phyloP scores from a whole-genome alignment of 129 eudicot species.

The Helianthus tuberosus region DNA sequence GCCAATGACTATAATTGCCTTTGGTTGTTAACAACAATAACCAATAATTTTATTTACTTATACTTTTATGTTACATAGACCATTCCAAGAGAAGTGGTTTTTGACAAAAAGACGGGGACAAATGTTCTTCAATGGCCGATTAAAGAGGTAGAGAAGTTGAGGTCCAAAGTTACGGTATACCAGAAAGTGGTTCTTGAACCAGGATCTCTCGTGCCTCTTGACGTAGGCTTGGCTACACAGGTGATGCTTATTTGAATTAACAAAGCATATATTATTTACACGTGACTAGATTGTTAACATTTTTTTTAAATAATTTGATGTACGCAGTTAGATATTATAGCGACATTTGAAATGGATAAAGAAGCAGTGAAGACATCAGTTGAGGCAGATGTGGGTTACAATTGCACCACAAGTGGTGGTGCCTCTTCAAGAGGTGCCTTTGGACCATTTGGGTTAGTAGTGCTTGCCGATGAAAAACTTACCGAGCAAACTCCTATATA shows the following conservation, averaged over 20 bases:
- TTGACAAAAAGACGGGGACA: conserved; percentile 67
- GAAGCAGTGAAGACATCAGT: conserved; percentile 37
- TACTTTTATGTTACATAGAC: conserved; percentile 36
- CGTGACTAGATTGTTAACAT: neutral
- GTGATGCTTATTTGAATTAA: conserved; percentile 23
- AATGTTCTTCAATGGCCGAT: conserved; percentile 91
- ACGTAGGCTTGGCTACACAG: conserved; percentile 67
- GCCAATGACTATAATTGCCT: too few relatives aligned
- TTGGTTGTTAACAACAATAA: neutral
- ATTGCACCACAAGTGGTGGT: conserved; percentile 73
- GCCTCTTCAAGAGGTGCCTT: conserved; percentile 60
- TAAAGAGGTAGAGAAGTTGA: conserved; percentile 70
- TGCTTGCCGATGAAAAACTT: conserved; percentile 68
- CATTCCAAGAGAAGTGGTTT: conserved; percentile 85
- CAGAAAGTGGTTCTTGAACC: conserved; percentile 54
- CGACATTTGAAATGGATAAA: conserved; percentile 57
- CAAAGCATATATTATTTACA: neutral
- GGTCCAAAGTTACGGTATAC: conserved; percentile 32
- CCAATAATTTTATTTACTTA: neutral
- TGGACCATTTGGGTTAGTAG: conserved; percentile 89
- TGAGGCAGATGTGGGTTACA: conserved; percentile 60
- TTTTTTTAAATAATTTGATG: neutral
- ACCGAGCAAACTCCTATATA: conserved; percentile 77
- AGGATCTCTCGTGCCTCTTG: conserved; percentile 73
- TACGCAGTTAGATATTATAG: conserved; percentile 73